phyloP scores from a whole-genome alignment of 2,329 filamentous ascomycete species.

The Fusarium sarcochroum region DNA sequence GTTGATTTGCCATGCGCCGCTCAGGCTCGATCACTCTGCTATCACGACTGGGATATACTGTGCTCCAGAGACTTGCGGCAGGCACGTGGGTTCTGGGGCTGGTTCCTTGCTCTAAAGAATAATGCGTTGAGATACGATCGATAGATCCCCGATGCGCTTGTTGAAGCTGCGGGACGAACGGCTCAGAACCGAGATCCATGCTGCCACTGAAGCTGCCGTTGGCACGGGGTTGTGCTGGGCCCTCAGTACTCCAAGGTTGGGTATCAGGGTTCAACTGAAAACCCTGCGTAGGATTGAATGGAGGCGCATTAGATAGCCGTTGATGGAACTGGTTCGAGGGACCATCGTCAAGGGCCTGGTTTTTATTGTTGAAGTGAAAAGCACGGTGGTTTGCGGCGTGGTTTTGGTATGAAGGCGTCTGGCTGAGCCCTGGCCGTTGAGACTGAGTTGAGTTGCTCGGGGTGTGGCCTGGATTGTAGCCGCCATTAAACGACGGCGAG shows the following conservation, averaged over 20 bases:
- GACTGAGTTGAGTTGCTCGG: slow-evolving; percentile 63
- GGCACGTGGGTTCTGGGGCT: slow-evolving; percentile 48
- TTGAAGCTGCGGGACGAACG: slow-evolving; percentile 46
- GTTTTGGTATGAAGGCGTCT: slow-evolving; percentile 63
- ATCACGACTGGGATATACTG: slow-evolving; percentile 54
- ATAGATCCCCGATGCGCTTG: slow-evolving; percentile 56
- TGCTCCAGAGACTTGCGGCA: slow-evolving; percentile 57
- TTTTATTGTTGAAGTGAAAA: slow-evolving; percentile 56
- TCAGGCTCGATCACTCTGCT: slow-evolving; percentile 56
- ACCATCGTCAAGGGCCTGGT: slow-evolving; percentile 56
- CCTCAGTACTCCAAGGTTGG: slow-evolving; percentile 61
- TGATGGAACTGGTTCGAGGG: slow-evolving; percentile 51
- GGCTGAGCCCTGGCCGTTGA: slow-evolving; percentile 60
- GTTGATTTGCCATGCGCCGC: slow-evolving; percentile 53
- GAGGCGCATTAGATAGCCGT: too few species aligned
- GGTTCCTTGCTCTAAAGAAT: slow-evolving; percentile 47
- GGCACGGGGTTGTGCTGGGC: slow-evolving; percentile 37
- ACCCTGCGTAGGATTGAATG: slow-evolving; percentile 53
- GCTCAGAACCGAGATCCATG: slow-evolving; percentile 49
- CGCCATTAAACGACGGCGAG: slow-evolving; percentile 1
- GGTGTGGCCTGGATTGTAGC: slow-evolving; percentile 52
- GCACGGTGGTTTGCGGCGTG: slow-evolving; percentile 57
- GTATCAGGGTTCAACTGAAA: slow-evolving; percentile 65
- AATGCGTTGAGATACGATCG: slow-evolving; percentile 57
- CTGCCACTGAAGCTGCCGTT: slow-evolving; percentile 49